phyloP scores from a whole-genome alignment of 2,329 filamentous ascomycete genomes.

The Microcera coccophila region DNA sequence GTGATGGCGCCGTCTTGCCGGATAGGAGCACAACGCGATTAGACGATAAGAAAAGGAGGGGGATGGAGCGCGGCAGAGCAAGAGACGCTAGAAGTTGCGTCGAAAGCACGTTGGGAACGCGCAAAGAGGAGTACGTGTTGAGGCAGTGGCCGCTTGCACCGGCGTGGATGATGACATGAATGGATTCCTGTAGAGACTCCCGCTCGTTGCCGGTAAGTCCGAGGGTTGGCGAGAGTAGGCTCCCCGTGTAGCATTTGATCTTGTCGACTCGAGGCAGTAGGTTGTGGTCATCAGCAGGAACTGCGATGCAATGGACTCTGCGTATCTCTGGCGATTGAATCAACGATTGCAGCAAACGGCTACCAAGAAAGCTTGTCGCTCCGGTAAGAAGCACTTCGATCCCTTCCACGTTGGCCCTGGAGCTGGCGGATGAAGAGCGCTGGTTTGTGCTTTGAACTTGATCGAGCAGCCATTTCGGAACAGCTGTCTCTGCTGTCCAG shows the following conservation, averaged over 20 bases:
- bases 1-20: too few species aligned
- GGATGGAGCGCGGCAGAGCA: too few species aligned
- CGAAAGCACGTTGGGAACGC: conserved; percentile 8
- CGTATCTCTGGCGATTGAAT: conserved; percentile 2
- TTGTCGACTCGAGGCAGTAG: conserved; percentile 3
- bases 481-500: conserved; percentile 6
- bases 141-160: conserved; percentile 13
- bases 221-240: conserved; percentile 4
- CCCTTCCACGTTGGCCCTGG: too few species aligned
- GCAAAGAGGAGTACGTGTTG: conserved; percentile 9
- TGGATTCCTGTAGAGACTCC: background rate
- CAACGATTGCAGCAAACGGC: conserved; percentile 11
- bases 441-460: too few species aligned
- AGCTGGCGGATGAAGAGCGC: too few species aligned
- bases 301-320: conserved; percentile 13
- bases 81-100: conserved; percentile 8
- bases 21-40: too few species aligned
- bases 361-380: conserved; percentile 13
- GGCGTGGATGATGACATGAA: conserved; percentile 13
- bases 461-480: too few species aligned
- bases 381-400: conserved; percentile 15
- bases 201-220: conserved; percentile 7
- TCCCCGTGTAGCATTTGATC: conserved; percentile 6
- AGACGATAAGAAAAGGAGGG: too few species aligned
- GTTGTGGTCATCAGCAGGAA: conserved; percentile 7